phyloP scores from a whole-genome alignment of 2,329 filamentous ascomycete species.

The Stenocarpella maydis region DNA sequence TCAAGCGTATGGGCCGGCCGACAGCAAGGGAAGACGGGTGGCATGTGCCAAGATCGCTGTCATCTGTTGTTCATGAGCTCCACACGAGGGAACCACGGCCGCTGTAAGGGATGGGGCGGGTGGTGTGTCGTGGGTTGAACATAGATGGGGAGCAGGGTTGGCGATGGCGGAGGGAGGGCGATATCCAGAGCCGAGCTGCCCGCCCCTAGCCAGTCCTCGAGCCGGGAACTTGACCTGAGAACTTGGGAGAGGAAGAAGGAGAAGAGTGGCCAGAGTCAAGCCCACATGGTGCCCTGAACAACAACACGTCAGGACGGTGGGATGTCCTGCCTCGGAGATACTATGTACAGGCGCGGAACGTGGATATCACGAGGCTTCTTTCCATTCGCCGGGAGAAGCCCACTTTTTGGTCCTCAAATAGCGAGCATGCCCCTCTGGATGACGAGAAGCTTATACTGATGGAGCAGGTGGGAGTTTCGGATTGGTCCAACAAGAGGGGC shows the following conservation, averaged over 20 bases:
- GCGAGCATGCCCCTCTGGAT: conserved; percentile 7
- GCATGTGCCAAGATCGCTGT: conserved; percentile 21
- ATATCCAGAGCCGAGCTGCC: neutral
- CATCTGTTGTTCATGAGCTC: conserved; percentile 21
- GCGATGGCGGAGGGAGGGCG: neutral
- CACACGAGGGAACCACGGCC: conserved; percentile 6
- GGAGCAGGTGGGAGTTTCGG: conserved; percentile 27
- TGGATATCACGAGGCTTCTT: neutral
- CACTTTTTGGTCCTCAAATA: conserved; percentile 28
- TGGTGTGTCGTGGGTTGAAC: conserved; percentile 4
- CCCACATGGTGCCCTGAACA: conserved; percentile 4
- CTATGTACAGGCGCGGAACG: neutral
- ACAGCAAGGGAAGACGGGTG: conserved; percentile 9
- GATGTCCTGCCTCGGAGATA: conserved; percentile 1
- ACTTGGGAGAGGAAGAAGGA: neutral
- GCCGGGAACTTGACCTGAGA: neutral
- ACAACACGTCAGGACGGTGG: neutral
- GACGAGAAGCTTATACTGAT: conserved; percentile 29
- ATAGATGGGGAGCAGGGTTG: neutral
- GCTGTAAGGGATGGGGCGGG: conserved; percentile 11
- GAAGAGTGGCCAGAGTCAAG: neutral
- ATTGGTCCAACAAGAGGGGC: conserved; percentile 27
- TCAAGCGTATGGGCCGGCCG: conserved; percentile 22
- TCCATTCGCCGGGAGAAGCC: conserved; percentile 20
- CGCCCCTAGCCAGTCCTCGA: neutral